Conservation (phyloP, 2,329 filamentous ascomycete genomes). For the Penicillium sp. region DNA sequence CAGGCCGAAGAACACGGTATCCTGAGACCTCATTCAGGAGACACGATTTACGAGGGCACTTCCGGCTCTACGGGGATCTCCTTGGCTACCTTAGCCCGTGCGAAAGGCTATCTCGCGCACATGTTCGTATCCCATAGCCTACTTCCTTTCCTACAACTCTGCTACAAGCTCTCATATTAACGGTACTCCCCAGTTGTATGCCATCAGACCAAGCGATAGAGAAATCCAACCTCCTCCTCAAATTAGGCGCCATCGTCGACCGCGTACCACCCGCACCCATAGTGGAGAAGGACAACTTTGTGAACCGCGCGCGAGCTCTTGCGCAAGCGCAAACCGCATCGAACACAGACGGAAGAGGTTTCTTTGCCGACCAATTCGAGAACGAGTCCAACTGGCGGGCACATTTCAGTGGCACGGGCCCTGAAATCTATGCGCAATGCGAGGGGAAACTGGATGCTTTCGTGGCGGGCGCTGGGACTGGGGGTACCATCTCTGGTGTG, state of each 20-base stretch:
- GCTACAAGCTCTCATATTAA: too few relatives aligned
- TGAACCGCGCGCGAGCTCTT: constrained; percentile 74
- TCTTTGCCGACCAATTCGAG: constrained; percentile 96
- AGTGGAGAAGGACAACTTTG: constrained; percentile 84
- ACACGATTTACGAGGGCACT: constrained; percentile 95
- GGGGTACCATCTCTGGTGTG: constrained; percentile 84
- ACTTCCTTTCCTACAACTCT: background rate
- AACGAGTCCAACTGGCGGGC: constrained; percentile 79
- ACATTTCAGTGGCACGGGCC: constrained; percentile 73
- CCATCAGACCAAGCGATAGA: constrained; percentile 81
- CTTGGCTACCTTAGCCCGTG: constrained; percentile 76
- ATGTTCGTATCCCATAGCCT: constrained; percentile 48
- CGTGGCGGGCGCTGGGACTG: constrained; percentile 85
- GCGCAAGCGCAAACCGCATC: too few relatives aligned
- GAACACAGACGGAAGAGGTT: too few relatives aligned
- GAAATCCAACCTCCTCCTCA: constrained; percentile 79
- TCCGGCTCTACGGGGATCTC: constrained; percentile 95
- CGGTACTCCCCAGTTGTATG: constrained; percentile 73
- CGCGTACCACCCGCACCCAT: constrained; percentile 85
- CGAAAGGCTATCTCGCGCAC: constrained; percentile 80
- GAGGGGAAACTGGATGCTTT: constrained; percentile 71
- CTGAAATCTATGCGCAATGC: constrained; percentile 77
- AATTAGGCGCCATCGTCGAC: constrained; percentile 87
- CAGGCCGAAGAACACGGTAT: constrained; percentile 69
- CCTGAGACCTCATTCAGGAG: constrained; percentile 68